These are phyloP conservation scores for Zalaria obscura DNA, from an alignment of 2,329 filamentous ascomycete species.

Conservation along the genomic window DNA sequence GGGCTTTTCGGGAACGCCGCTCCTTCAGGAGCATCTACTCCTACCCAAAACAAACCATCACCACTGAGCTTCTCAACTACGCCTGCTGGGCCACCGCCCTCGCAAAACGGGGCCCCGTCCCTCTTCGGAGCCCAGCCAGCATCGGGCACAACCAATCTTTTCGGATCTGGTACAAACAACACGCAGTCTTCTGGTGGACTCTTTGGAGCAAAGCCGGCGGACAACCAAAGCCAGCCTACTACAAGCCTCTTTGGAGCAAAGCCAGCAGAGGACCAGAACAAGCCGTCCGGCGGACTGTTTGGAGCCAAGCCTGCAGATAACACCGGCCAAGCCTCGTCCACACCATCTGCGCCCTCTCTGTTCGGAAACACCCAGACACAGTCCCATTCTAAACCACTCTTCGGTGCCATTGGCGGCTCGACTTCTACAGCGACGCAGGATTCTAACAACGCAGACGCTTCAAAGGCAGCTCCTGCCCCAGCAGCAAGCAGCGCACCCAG, in stretches of 20 bases:
- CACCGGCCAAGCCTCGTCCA: neutral
- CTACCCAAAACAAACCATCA: slow-evolving; percentile 10
- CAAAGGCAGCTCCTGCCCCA: slow-evolving; percentile 17
- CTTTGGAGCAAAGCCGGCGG: slow-evolving; percentile 5
- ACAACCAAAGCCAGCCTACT: neutral
- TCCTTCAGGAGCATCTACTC: slow-evolving; percentile 8
- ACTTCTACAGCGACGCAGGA: neutral
- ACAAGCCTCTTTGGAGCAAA: slow-evolving; percentile 9
- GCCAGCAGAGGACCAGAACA: slow-evolving; percentile 7
- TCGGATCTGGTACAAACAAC: no score
- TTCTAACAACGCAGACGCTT: slow-evolving; percentile 16
- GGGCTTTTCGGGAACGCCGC: slow-evolving; percentile 3
- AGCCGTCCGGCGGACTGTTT: slow-evolving; percentile 2
- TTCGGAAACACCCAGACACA: neutral
- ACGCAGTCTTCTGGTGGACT: neutral
- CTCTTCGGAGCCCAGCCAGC: no score
- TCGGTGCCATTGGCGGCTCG: neutral
- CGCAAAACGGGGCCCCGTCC: neutral
- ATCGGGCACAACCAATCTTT: no score
- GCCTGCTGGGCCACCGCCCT: slow-evolving; percentile 15
- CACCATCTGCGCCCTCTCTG: neutral
- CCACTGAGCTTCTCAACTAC: slow-evolving; percentile 10
- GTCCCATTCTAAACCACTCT: neutral
- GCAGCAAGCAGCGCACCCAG: slow-evolving; percentile 4
- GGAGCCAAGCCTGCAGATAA: neutral